Conservation (phyloP, 2,329 filamentous ascomycete genomes). For the Aureobasidium sp. region DNA sequence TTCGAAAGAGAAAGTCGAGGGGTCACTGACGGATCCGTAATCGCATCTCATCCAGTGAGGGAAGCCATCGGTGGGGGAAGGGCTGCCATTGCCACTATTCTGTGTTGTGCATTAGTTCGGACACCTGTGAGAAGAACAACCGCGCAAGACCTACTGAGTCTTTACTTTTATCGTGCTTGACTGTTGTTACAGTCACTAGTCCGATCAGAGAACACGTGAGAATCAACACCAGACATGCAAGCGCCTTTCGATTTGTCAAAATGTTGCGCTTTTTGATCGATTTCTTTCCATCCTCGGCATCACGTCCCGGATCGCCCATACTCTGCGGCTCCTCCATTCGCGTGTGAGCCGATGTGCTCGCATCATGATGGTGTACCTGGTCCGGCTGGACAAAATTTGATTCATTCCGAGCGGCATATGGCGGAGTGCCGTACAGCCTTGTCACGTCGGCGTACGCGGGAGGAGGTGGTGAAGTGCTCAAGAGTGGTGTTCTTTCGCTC, state of each 20-base stretch:
- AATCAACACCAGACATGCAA: not conserved
- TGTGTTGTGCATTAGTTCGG: not conserved
- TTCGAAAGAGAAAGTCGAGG: not conserved
- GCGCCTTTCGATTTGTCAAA: not conserved
- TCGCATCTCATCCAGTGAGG: not conserved
- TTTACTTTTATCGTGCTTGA: not conserved
- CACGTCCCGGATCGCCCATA: not conserved
- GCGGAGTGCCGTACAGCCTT: not conserved
- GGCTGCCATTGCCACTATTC: not conserved
- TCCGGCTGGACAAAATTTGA: not conserved
- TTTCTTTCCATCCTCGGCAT: not conserved
- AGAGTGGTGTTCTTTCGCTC: conserved; percentile 14
- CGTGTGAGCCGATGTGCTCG: not conserved
- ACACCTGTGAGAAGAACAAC: not conserved
- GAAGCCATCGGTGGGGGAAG: not conserved
- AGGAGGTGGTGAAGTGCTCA: conserved; percentile 12
- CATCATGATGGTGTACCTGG: not conserved
- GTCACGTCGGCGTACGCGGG: conserved; percentile 16
- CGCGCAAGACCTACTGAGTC: not conserved
- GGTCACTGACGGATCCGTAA: not conserved
- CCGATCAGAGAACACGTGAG: not conserved
- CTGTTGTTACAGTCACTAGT: not conserved
- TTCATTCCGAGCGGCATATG: not conserved
- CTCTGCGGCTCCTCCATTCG: not conserved
- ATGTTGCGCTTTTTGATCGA: not conserved